A percentile compares a stretch with the other conserved stretches of the same genome.
phyloP scores from a whole-genome alignment of 257 asterid species.

The Salvia rosmarinus region DNA sequence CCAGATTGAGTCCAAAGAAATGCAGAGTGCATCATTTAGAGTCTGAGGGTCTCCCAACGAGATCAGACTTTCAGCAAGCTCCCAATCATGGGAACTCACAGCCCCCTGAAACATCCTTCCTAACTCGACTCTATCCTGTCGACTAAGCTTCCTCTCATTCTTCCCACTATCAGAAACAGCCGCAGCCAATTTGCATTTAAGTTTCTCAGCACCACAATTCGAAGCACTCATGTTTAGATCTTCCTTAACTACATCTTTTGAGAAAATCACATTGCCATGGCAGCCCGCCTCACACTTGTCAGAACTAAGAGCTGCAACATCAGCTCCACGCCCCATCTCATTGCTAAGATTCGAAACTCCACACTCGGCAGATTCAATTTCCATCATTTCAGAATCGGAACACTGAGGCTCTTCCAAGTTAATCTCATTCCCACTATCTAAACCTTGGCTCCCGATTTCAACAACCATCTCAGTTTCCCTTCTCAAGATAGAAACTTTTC shows the following conservation, averaged over 20 bases:
- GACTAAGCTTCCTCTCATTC: conserved; percentile 76
- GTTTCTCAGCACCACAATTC: conserved; percentile 74
- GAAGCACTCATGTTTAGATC: conserved; percentile 49
- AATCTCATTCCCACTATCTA: conserved; percentile 20
- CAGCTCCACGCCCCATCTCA: conserved; percentile 29
- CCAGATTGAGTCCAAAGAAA: conserved; percentile 93
- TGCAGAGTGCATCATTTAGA: conserved; percentile 86
- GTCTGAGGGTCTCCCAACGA: conserved; percentile 90
- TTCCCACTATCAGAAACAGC: conserved; percentile 64
- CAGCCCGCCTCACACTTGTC: conserved; percentile 54
- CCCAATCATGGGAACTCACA: conserved; percentile 94
- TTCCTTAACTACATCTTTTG: conserved; percentile 60
- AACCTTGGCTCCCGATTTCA: conserved; percentile 11
- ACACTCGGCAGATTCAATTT: conserved; percentile 53
- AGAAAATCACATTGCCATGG: conserved; percentile 59
- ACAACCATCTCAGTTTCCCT: conserved; percentile 21
- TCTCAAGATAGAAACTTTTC: conserved; percentile 17
- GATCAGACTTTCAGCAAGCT: conserved; percentile 83
- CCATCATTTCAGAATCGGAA: conserved; percentile 60
- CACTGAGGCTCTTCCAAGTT: conserved; percentile 36
- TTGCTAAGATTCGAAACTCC: conserved; percentile 29
- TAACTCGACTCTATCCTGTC: conserved; percentile 86
- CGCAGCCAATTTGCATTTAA: conserved; percentile 62
- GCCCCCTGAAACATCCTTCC: conserved; percentile 92
- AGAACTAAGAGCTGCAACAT: conserved; percentile 40